phyloP scores from a whole-genome alignment of 345 rosid species.

The Arabidopsis thaliana region TAIR10.1 NC_003075.7:957501-958000 shows the following conservation, averaged over 20 bases:
- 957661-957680: no score
- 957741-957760: no score
- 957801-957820: not conserved
- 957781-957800: not conserved
- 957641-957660: constrained; percentile 11
- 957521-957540: not conserved
- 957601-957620: constrained; percentile 30
- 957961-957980: constrained; percentile 44
- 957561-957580: not conserved
- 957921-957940: constrained; percentile 19
- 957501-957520: not conserved
- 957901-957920: not conserved
- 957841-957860: not conserved
- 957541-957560: constrained; percentile 14
- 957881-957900: constrained; percentile 25
- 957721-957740: not conserved
- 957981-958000: constrained; percentile 35
- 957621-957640: constrained; percentile 34
- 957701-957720: no score
- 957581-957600: constrained; percentile 35
- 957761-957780: not conserved
- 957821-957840: not conserved
- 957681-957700: no score
- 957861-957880: not conserved
- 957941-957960: constrained; percentile 37